Percentiles rank a stretch among this genome's conserved stretches.
Evolutionary conservation across 225 moss, liverwort and hornwort species (phyloP).

Genomic region (Lunularia cruciata): DNA sequence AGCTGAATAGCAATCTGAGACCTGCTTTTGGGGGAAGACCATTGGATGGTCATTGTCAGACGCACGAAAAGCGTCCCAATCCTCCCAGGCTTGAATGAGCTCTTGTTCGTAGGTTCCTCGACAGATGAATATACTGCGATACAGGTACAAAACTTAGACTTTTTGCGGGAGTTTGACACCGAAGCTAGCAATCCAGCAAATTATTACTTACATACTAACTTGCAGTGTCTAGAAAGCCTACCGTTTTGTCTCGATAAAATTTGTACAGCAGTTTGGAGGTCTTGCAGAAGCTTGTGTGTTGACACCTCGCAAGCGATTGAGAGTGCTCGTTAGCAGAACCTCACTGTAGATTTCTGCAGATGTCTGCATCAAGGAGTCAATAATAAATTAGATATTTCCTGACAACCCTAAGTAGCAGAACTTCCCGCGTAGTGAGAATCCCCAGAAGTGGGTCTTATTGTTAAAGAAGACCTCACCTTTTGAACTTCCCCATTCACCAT

Average conservation of each 20-base stretch:
- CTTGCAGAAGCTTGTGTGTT: constrained; percentile 40
- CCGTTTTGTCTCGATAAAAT: constrained; percentile 91
- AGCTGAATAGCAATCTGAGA: constrained; percentile 16
- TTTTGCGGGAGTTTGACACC: too few relatives aligned
- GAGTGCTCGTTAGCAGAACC: constrained; percentile 77
- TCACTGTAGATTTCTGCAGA: constrained; percentile 90
- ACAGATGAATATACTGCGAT: constrained; percentile 76
- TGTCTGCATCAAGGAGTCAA: constrained; percentile 50
- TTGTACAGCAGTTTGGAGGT: constrained; percentile 59
- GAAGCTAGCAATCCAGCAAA: background rate
- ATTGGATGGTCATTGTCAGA: constrained; percentile 97
- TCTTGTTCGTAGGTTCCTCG: constrained; percentile 77
- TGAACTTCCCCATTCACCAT: constrained; percentile 93
- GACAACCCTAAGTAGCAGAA: background rate
- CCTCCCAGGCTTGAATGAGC: constrained; percentile 82
- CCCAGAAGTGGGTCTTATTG: background rate
- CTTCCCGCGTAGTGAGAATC: background rate
- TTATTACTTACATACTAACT: background rate
- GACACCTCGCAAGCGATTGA: constrained; percentile 70
- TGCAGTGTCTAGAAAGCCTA: constrained; percentile 25
- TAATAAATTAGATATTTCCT: background rate
- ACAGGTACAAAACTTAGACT: background rate
- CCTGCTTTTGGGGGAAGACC: constrained; percentile 84
- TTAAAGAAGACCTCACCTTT: constrained; percentile 50
- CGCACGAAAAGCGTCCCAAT: constrained; percentile 69